A percentile compares a stretch with the other conserved stretches of the same genome.
phyloP scores from a whole-genome alignment of 495 filamentous ascomycete species.

The Talaromyces adpressus region DNA sequence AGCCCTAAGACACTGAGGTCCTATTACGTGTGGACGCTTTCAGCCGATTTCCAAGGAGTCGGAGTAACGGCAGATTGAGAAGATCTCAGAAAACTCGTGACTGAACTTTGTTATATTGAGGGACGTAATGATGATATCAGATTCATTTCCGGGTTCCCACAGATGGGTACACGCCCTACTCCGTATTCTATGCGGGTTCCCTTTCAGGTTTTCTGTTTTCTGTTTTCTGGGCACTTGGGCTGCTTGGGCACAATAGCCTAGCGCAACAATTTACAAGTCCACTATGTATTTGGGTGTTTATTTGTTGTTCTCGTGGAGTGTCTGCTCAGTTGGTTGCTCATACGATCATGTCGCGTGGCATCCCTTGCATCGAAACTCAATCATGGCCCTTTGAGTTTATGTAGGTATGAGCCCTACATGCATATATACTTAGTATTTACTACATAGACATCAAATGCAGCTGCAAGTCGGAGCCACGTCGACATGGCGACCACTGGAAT shows the following conservation, averaged over 20 bases:
- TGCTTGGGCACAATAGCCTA: too few relatives aligned
- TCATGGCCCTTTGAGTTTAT: neutral
- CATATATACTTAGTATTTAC: neutral
- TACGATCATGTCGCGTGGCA: neutral
- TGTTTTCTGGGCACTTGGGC: too few relatives aligned
- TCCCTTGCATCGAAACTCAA: neutral
- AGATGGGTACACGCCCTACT: too few relatives aligned
- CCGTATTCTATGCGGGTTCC: too few relatives aligned
- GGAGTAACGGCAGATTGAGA: neutral
- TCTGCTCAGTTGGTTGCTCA: too few relatives aligned
- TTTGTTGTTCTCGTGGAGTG: neutral
- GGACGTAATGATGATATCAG: slow-evolving; percentile 3
- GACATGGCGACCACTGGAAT: neutral
- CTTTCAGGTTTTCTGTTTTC: too few relatives aligned
- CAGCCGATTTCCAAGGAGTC: neutral
- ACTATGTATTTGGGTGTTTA: neutral
- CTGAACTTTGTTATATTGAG: neutral
- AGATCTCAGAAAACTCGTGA: neutral
- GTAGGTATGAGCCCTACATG: neutral
- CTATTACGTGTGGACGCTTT: neutral
- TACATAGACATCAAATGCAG: neutral
- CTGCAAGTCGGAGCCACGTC: neutral
- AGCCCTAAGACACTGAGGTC: too few relatives aligned
- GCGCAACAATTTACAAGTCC: too few relatives aligned
- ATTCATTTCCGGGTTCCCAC: neutral